Evolutionary conservation across 345 rosid genomes (phyloP), one percentile per base, ranked within the genome.

Genomic region (Capsella bursapastoris): DNA sequence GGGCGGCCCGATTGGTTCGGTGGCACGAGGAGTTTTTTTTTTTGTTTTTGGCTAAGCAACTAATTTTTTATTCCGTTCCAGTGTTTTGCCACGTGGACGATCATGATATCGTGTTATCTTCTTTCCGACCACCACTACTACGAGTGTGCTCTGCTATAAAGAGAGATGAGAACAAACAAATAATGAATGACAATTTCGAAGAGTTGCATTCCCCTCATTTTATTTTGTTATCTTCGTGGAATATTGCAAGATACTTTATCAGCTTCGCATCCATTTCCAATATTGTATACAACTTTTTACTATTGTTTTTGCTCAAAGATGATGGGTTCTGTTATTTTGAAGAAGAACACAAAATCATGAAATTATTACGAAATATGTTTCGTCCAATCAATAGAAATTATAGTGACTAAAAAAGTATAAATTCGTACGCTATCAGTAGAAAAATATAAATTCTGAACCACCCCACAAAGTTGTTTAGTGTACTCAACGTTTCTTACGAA

Each of bases 51-150:
- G 37, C 3, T 4, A 44, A 9, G 40, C 52, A 47, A 53, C 35
- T 29, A 50, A 60, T 75, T 38, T 31, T 8, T 31, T 9, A 31
- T 14, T 12, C 8, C 3, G 40, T 2, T 50, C n/a, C 1, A n/a
- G 4, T 10, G 18, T 43, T 58, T 29, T 14, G 64, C 78, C 89
- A 85, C 88, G 86, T 86, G 88, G 57, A 63, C 75, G 74, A 12
- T 51, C 48, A 52, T 10, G 55, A 67, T 67, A 67, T 75, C 53
- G 7, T 50, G 43, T 66, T 74, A 66, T 67, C 73, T 68, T 67
- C 68, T 75, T 38, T 31, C 51, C 50, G 18, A 18, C 64, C 70
- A 62, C 45, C 51, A 8, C 35, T 62, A 62, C 44, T 62, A 7
- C 12, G 6, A 13, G 32, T 51, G 49, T 59, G 0, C 27, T 8